Evolutionary conservation across 2,329 filamentous ascomycete species (phyloP).

Genomic region (Podosphaera xanthii): DNA sequence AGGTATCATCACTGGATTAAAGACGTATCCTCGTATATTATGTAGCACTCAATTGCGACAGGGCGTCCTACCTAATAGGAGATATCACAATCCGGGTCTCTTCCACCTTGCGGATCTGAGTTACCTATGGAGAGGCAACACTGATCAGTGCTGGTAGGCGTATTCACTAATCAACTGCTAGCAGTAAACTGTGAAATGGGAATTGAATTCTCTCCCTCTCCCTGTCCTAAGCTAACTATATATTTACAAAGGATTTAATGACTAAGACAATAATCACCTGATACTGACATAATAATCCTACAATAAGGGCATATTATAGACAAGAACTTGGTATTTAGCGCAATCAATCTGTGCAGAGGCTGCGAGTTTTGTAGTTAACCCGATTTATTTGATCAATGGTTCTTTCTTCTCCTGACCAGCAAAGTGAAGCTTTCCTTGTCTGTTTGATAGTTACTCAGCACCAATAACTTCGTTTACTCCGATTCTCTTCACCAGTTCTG

Average conservation of each 20-base stretch:
- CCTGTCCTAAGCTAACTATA: neutral
- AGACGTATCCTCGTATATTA: neutral
- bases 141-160: neutral
- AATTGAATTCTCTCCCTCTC: neutral
- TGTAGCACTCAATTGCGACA: neutral
- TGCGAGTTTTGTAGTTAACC: neutral
- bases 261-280: neutral
- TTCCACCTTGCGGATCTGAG: conserved; percentile 1
- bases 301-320: no score
- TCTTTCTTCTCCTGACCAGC: neutral
- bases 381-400: neutral
- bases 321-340: no score
- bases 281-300: neutral
- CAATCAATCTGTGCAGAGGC: neutral
- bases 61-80: neutral
- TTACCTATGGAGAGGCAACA: neutral
- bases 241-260: neutral
- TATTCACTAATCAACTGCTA: neutral
- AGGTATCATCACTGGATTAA: neutral
- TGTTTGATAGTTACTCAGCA: neutral
- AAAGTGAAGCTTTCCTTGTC: neutral
- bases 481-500: neutral
- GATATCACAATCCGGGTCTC: neutral
- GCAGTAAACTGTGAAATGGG: neutral
- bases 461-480: neutral